Evolutionary conservation across 2,329 filamentous ascomycete genomes (phyloP).

Genomic region (Scleromitrula shiraiana): DNA sequence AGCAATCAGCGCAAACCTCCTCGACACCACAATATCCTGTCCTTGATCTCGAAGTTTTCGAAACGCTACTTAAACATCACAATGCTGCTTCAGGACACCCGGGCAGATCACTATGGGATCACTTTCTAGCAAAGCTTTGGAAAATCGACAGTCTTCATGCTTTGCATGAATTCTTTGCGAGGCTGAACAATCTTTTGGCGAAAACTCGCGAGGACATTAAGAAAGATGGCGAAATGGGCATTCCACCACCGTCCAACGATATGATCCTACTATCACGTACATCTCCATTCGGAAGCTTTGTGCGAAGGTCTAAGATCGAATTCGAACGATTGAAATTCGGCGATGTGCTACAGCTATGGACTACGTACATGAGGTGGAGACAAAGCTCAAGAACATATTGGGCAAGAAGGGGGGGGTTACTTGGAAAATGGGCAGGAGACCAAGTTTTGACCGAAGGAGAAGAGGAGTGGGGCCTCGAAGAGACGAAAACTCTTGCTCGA

Average conservation of each 20-base stretch:
- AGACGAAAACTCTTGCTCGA: conserved; percentile 33
- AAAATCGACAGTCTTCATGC: conserved; percentile 72
- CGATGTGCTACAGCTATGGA: conserved; percentile 73
- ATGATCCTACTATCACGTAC: conserved; percentile 59
- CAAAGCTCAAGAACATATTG: conserved; percentile 61
- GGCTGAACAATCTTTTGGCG: conserved; percentile 48
- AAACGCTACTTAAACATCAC: conserved; percentile 46
- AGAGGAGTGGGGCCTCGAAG: conserved; percentile 42
- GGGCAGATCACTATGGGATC: conserved; percentile 78
- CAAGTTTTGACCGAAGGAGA: conserved; percentile 44
- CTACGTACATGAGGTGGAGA: conserved; percentile 71
- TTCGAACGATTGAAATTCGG: conserved; percentile 74
- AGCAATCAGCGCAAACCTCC: conserved; percentile 9
- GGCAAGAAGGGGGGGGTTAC: conserved; percentile 43
- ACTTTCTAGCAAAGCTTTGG: conserved; percentile 77
- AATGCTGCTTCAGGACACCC: conserved; percentile 51
- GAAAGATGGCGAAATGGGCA: conserved; percentile 44
- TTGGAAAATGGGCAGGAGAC: conserved; percentile 46
- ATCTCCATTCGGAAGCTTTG: conserved; percentile 74
- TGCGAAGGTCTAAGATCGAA: conserved; percentile 70
- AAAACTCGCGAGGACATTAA: conserved; percentile 55
- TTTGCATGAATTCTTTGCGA: conserved; percentile 67
- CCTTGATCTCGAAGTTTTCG: conserved; percentile 49
- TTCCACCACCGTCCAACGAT: conserved; percentile 39
- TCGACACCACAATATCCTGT: conserved; percentile 36